Conservation (phyloP, 192 early-diverging fungal genomes). For the Paraglomus occultum region DNA sequence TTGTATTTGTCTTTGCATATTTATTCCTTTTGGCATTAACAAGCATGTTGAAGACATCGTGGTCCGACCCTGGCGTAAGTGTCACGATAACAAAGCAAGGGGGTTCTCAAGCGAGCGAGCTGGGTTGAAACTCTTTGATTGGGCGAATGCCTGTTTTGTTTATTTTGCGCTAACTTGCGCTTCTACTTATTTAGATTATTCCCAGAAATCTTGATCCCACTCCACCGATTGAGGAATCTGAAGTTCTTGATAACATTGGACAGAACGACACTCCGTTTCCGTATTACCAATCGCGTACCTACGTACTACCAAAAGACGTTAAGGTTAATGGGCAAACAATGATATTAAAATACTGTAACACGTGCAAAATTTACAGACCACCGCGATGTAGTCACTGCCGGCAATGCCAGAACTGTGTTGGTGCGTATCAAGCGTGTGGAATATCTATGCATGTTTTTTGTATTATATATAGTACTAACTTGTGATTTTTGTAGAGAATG, state of each 20-base stretch:
- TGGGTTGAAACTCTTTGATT: too few species aligned
- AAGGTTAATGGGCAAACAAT: constrained; percentile 59
- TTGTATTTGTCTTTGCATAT: constrained; percentile 68
- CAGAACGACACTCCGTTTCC: constrained; percentile 10
- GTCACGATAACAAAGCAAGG: neutral
- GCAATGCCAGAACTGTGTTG: constrained; percentile 89
- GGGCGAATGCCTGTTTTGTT: too few species aligned
- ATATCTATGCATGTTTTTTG: constrained; percentile 9
- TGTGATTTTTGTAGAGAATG: constrained; percentile 52
- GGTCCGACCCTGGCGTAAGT: constrained; percentile 69
- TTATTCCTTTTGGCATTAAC: constrained; percentile 56
- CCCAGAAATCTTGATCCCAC: constrained; percentile 67
- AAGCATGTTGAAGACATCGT: constrained; percentile 74
- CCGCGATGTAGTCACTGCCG: constrained; percentile 86
- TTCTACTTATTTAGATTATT: constrained; percentile 47
- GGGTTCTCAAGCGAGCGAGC: neutral
- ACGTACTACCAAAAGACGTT: constrained; percentile 54
- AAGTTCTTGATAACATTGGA: constrained; percentile 43
- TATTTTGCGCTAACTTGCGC: too few species aligned
- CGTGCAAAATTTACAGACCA: constrained; percentile 85
- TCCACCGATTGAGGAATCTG: constrained; percentile 50
- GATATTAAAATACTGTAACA: constrained; percentile 85
- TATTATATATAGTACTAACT: neutral
- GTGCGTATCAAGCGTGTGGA: constrained; percentile 40
- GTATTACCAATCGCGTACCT: constrained; percentile 38